Percentiles rank a stretch among this genome's conserved stretches.
Conservation (phyloP, 129 eudicot species). For the Logfia minima region DNA sequence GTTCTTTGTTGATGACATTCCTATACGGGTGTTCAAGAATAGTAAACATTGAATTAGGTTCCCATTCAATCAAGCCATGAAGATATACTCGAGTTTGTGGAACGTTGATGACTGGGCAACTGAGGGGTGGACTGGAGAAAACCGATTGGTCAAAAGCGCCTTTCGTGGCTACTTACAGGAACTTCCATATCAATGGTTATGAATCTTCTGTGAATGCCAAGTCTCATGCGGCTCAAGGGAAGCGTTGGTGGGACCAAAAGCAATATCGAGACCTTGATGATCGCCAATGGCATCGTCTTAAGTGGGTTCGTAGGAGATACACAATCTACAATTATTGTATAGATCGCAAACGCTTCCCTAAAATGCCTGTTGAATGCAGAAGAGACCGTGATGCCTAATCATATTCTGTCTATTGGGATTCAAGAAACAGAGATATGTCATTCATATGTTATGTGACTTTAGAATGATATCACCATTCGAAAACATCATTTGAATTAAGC, state of each 20-base stretch:
- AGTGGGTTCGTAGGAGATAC: constrained; percentile 44
- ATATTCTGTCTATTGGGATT: background rate
- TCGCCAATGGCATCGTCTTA: constrained; percentile 46
- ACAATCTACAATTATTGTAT: constrained; percentile 54
- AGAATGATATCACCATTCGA: background rate
- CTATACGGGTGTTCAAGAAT: constrained; percentile 66
- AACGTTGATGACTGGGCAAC: constrained; percentile 68
- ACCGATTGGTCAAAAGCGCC: constrained; percentile 64
- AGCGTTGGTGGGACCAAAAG: constrained; percentile 57
- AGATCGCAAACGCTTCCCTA: constrained; percentile 42
- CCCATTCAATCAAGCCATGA: constrained; percentile 62
- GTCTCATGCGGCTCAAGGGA: constrained; percentile 46
- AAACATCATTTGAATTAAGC: background rate
- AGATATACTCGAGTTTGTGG: constrained; percentile 62
- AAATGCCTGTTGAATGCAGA: constrained; percentile 49
- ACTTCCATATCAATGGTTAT: constrained; percentile 55
- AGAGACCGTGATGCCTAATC: constrained; percentile 41
- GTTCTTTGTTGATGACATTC: constrained; percentile 60
- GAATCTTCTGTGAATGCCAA: constrained; percentile 40
- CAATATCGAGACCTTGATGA: constrained; percentile 45
- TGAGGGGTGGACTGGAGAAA: constrained; percentile 64
- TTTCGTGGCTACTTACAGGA: constrained; percentile 44
- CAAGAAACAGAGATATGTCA: background rate
- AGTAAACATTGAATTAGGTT: constrained; percentile 48
- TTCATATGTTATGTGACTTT: background rate